Evolutionary conservation across 495 filamentous ascomycete genomes (phyloP).

Genomic region (Astrocystis sublimbata): DNA sequence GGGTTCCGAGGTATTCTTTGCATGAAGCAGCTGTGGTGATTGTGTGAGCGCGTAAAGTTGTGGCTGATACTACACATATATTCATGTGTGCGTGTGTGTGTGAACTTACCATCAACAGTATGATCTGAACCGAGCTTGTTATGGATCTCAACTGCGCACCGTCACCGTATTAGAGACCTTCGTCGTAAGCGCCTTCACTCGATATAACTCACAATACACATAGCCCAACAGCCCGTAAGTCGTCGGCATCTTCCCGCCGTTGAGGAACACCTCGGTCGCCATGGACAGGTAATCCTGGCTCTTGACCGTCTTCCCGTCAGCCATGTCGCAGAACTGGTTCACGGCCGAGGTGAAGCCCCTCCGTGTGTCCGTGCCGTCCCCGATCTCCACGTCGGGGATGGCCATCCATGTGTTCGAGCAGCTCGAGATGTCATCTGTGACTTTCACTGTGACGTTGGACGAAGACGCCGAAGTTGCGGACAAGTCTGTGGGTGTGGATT

Average conservation of each 20-base stretch:
- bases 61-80: no score
- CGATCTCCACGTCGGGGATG: slow-evolving; percentile 29
- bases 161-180: not conserved
- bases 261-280: slow-evolving; percentile 34
- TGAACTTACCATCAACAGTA: slow-evolving; percentile 28
- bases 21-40: slow-evolving; percentile 27
- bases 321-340: slow-evolving; percentile 27
- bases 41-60: slow-evolving; percentile 12
- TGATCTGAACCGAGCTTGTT: slow-evolving; percentile 32
- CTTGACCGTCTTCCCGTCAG: slow-evolving; percentile 27
- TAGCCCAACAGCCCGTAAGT: slow-evolving; percentile 30
- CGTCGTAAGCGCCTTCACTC: not conserved
- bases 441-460: not conserved
- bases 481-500: not conserved
- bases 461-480: no score
- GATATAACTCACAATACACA: slow-evolving; percentile 29
- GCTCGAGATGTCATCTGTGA: slow-evolving; percentile 33
- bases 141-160: slow-evolving; percentile 33
- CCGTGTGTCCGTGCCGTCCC: slow-evolving; percentile 28
- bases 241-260: slow-evolving; percentile 26
- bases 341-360: slow-evolving; percentile 30
- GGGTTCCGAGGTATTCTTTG: slow-evolving; percentile 27
- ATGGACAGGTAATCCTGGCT: slow-evolving; percentile 30
- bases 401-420: slow-evolving; percentile 33
- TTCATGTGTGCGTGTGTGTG: no score